Evolutionary conservation across 139 green algal genomes (phyloP), one percentile per base, ranked within the genome.

Genomic region (Dunaliella sp.): DNA sequence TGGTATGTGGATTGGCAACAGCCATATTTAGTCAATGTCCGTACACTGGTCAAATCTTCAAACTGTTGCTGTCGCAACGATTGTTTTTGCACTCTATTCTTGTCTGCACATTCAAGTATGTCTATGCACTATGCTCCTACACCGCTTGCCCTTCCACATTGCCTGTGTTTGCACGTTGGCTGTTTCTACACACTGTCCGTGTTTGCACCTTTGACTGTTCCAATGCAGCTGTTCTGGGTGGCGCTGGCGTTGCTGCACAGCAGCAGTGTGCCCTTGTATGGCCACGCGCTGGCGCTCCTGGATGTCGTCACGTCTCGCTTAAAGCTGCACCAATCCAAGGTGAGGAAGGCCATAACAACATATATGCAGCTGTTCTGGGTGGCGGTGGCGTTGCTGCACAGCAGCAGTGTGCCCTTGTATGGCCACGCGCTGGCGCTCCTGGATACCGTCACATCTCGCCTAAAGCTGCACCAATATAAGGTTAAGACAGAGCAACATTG

Each of bases 171-270:
- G n/a, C n/a, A n/a, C n/a, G n/a, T n/a, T n/a, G n/a, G n/a, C n/a
- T n/a, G n/a, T n/a, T n/a, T n/a, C n/a, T n/a, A n/a, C n/a, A n/a
- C n/a, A 1, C 48, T 35, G 33, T 38, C 35, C 58, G 72, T 16
- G 33, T 32, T 36, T n/a, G 30, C 1, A 7, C 1, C 37, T 82
- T 36, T 26, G 36, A 28, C 28, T 82, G 36, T 35, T 76, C 30
- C 25, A 3, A 1, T 93, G 38, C 95, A 98, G 58, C 30, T 98
- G 26, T 94, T 96, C 80, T 93, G 95, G 89, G 88, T 92, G 1
- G 93, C 86, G 30, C 74, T 98, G 30, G 94, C 93, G 37, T 83
- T 98, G 82, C 90, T 98, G 75, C 82, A 93, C 86, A 94, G 83
- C 12, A 89, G 89, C 48, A 93, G 48, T 65, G 48, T 65, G 48